Percentiles rank a stretch among this genome's conserved stretches.
Evolutionary conservation across 139 green algal genomes (phyloP).

Genomic region (Chlamydomonas sp.): DNA sequence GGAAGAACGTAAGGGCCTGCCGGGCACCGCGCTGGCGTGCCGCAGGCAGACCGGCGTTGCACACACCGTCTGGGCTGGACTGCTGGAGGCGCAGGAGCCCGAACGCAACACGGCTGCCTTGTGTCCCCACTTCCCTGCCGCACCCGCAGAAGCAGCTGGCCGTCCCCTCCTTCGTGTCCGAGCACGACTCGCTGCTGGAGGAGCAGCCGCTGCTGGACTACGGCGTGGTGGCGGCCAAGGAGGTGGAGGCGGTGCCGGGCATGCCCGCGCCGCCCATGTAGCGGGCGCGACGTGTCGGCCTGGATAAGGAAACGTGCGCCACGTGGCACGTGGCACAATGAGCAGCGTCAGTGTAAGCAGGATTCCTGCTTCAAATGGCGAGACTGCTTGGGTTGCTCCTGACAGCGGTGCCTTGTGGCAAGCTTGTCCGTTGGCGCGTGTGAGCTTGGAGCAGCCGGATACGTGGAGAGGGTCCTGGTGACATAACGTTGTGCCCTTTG

Average conservation of each 20-base stretch:
- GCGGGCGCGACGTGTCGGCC: not conserved
- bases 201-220: conserved; percentile 48
- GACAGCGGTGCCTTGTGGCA: too few relatives aligned
- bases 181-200: conserved; percentile 44
- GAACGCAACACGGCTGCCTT: not conserved
- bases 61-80: too few relatives aligned
- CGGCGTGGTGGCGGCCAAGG: conserved; percentile 35
- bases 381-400: too few relatives aligned
- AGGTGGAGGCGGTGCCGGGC: conserved; percentile 22
- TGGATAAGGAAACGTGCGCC: not conserved
- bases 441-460: too few relatives aligned
- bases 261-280: conserved; percentile 3
- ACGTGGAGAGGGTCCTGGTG: too few relatives aligned
- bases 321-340: not conserved
- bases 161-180: conserved; percentile 33
- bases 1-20: too few relatives aligned
- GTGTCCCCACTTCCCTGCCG: not conserved
- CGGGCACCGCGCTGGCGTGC: too few relatives aligned
- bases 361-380: too few relatives aligned
- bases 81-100: not conserved
- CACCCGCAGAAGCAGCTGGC: conserved; percentile 10
- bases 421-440: too few relatives aligned
- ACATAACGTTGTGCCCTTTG: too few relatives aligned
- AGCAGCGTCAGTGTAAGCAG: not conserved
- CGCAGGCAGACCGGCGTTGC: too few relatives aligned